A percentile compares a stretch with the other conserved stretches of the same genome.
Evolutionary conservation across 148 eudicot species (phyloP).

Genomic region (Camellia lanceoleosa): DNA sequence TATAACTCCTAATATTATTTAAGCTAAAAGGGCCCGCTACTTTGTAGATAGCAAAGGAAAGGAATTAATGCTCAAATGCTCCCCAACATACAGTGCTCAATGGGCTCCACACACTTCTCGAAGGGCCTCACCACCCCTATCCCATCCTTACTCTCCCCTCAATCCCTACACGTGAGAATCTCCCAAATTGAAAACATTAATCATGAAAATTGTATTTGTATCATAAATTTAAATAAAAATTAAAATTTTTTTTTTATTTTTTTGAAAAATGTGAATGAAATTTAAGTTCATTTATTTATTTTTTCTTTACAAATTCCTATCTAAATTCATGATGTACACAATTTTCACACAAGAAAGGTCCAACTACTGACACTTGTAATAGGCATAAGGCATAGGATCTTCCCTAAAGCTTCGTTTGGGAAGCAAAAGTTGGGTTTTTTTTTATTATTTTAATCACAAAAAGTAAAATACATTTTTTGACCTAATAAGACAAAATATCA

Average conservation of each 20-base stretch:
- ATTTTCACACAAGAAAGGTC: neutral
- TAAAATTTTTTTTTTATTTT: too few relatives aligned
- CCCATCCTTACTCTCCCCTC: neutral
- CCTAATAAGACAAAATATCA: too few relatives aligned
- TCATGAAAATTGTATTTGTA: neutral
- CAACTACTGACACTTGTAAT: neutral
- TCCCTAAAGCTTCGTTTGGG: too few relatives aligned
- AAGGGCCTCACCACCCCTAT: neutral
- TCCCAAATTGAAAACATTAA: neutral
- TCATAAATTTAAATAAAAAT: neutral
- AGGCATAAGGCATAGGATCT: neutral
- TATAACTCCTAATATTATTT: too few relatives aligned
- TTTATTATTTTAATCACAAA: too few relatives aligned
- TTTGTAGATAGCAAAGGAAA: neutral
- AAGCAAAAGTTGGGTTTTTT: too few relatives aligned
- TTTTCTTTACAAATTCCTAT: too few relatives aligned
- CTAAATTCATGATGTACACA: neutral
- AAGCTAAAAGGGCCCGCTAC: conserved; percentile 17
- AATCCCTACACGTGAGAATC: conserved; percentile 4
- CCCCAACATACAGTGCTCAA: neutral
- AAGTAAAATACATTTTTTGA: too few relatives aligned
- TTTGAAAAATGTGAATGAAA: too few relatives aligned
- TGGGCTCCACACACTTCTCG: conserved; percentile 19
- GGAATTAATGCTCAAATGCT: conserved; percentile 4
- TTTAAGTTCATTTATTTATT: too few relatives aligned